Evolutionary conservation across 2,329 filamentous ascomycete species (phyloP).

Genomic region (Calcarisporium arbuscula): DNA sequence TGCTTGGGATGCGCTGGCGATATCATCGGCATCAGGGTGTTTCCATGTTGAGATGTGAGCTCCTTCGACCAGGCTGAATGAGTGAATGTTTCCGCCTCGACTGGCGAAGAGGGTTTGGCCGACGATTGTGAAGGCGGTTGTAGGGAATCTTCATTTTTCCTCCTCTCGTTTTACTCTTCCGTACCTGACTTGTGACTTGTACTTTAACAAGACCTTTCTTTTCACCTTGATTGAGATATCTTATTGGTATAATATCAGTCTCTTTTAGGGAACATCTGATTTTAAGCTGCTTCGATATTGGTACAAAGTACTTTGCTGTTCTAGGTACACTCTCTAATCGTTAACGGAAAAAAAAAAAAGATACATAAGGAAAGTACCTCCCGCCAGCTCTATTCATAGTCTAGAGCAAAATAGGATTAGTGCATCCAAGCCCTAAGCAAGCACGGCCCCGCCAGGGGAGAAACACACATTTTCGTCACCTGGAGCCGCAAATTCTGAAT

Average conservation of each 20-base stretch:
- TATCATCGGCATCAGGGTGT: slow-evolving; percentile 35
- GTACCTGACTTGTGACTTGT: too few relatives aligned
- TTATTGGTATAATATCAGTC: too few relatives aligned
- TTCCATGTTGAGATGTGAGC: slow-evolving; percentile 57
- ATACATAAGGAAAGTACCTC: slow-evolving; percentile 26
- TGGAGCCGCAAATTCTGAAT: slow-evolving; percentile 16
- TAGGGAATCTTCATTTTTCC: slow-evolving; percentile 51
- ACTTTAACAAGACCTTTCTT: neutral
- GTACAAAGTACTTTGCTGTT: too few relatives aligned
- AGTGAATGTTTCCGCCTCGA: slow-evolving; percentile 64
- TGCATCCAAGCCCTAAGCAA: slow-evolving; percentile 30
- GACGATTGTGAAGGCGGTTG: slow-evolving; percentile 52
- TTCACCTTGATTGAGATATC: too few relatives aligned
- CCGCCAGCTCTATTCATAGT: too few relatives aligned
- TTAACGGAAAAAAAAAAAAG: slow-evolving; percentile 22
- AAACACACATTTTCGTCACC: slow-evolving; percentile 24
- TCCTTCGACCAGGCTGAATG: slow-evolving; percentile 55
- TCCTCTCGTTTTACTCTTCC: too few relatives aligned
- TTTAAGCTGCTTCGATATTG: too few relatives aligned
- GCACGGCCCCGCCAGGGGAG: slow-evolving; percentile 7
- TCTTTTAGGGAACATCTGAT: too few relatives aligned
- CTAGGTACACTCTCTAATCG: too few relatives aligned
- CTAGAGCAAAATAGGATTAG: slow-evolving; percentile 22
- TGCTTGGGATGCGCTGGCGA: slow-evolving; percentile 20
- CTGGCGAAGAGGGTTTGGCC: slow-evolving; percentile 64